These are phyloP conservation scores for Xylariaceae sp. DNA, from an alignment of 2,329 filamentous ascomycete genomes.

Conservation along the genomic window DNA sequence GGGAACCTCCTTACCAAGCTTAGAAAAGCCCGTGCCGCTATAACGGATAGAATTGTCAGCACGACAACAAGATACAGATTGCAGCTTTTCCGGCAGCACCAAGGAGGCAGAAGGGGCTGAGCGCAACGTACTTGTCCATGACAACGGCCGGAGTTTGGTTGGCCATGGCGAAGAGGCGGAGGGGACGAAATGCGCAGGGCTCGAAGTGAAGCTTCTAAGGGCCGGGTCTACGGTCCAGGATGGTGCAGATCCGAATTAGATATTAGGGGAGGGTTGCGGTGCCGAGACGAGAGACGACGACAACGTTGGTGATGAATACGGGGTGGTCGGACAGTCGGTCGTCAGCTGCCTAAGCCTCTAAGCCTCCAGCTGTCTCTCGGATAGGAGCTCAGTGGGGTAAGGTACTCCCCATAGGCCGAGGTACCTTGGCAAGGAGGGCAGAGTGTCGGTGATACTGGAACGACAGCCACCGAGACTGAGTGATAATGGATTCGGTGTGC, in stretches of 20 bases:
- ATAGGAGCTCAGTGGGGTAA: slow-evolving; percentile 2
- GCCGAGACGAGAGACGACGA: not conserved
- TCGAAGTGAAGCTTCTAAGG: not conserved
- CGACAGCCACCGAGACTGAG: not conserved
- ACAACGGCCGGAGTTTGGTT: slow-evolving; percentile 99
- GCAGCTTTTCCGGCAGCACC: slow-evolving; percentile 15
- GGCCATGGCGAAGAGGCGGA: slow-evolving; percentile 61
- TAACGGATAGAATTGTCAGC: slow-evolving; percentile 36
- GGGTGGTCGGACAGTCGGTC: slow-evolving; percentile 1
- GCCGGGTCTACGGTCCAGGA: not conserved
- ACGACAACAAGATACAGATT: slow-evolving; percentile 24
- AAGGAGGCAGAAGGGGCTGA: slow-evolving; percentile 31
- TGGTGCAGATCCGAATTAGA: not conserved
- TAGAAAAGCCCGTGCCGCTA: slow-evolving; percentile 99
- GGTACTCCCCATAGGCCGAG: not conserved
- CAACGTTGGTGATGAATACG: slow-evolving; percentile 5
- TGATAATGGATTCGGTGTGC: not conserved
- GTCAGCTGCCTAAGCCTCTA: not conserved
- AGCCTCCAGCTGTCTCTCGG: not conserved
- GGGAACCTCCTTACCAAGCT: slow-evolving; percentile 70
- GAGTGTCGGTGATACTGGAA: not conserved
- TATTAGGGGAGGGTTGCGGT: not conserved
- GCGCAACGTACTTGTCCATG: slow-evolving; percentile 95
- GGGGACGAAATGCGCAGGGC: slow-evolving; percentile 14
- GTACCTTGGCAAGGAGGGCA: not conserved